These are phyloP conservation scores for Talaromyces atroroseus DNA, from an alignment of 2,329 filamentous ascomycete species.

Conservation along the genomic window DNA sequence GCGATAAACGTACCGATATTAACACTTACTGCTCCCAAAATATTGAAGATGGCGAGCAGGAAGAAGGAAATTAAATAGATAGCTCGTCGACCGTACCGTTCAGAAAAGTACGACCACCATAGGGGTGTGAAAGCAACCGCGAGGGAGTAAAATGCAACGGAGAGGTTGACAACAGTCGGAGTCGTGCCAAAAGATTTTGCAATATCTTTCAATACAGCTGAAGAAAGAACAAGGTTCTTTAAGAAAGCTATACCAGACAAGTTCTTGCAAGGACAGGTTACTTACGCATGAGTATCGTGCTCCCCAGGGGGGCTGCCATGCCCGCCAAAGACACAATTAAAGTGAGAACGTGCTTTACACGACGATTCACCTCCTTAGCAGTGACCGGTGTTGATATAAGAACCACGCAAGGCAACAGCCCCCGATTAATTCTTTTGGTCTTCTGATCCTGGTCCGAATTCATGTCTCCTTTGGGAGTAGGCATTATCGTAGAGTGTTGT, in stretches of 20 bases:
- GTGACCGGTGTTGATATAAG: not conserved
- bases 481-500: not conserved
- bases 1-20: constrained; percentile 68
- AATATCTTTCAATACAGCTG: constrained; percentile 50
- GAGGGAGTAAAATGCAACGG: constrained; percentile 75
- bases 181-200: constrained; percentile 57
- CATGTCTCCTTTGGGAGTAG: not conserved
- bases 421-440: not conserved
- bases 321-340: constrained; percentile 72
- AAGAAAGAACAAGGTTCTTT: constrained; percentile 48
- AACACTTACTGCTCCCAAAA: constrained; percentile 62
- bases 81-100: constrained; percentile 62
- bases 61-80: constrained; percentile 72
- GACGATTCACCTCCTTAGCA: constrained; percentile 64
- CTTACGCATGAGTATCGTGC: constrained; percentile 66
- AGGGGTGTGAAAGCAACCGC: constrained; percentile 77
- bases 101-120: constrained; percentile 82
- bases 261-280: not conserved
- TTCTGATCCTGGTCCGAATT: not conserved
- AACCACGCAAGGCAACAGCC: not conserved
- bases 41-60: constrained; percentile 65
- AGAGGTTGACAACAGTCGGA: constrained; percentile 65
- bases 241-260: not conserved
- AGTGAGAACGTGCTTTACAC: constrained; percentile 80
- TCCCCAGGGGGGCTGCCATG: constrained; percentile 74